Conservation (phyloP, 805 yeast species). For the Candida odintsovae region DNA sequence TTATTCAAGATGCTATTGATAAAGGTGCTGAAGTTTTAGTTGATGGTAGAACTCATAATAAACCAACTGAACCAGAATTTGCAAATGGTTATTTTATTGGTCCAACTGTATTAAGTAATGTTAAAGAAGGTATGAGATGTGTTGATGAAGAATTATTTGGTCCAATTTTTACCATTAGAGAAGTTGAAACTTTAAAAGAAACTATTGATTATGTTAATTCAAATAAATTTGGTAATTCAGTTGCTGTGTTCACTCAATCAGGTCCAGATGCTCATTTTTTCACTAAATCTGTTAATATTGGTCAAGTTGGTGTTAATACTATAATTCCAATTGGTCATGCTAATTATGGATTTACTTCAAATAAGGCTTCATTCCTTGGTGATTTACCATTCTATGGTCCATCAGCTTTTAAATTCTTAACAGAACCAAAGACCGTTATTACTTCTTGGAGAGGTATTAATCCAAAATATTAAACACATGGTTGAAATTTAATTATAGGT, state of each 20-base stretch:
- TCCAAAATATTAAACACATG: constrained; percentile 7
- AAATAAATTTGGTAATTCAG: constrained; percentile 64
- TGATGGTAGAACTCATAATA: constrained; percentile 47
- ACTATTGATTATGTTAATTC: constrained; percentile 59
- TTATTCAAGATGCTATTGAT: constrained; percentile 51
- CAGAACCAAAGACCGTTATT: constrained; percentile 74
- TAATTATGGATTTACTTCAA: constrained; percentile 77
- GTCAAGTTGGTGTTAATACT: constrained; percentile 75
- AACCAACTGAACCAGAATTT: constrained; percentile 29
- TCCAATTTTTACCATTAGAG: constrained; percentile 62
- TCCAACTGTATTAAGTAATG: constrained; percentile 59
- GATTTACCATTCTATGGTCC: constrained; percentile 80
- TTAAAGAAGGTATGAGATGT: constrained; percentile 63
- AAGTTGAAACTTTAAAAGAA: constrained; percentile 60
- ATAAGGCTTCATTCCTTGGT: constrained; percentile 72
- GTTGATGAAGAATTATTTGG: constrained; percentile 74
- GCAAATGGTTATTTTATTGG: constrained; percentile 67
- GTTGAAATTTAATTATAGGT: no score
- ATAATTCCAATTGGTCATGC: constrained; percentile 81
- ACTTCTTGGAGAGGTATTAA: constrained; percentile 48
- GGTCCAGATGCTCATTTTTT: constrained; percentile 68
- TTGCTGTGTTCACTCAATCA: constrained; percentile 61
- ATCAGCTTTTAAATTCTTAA: constrained; percentile 64
- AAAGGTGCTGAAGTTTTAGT: constrained; percentile 59
- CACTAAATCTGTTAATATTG: constrained; percentile 59